Evolutionary conservation across 192 early-diverging fungal species (phyloP), one percentile per base, ranked within the genome.

Genomic region (Phlyctochytrium planicorne): DNA sequence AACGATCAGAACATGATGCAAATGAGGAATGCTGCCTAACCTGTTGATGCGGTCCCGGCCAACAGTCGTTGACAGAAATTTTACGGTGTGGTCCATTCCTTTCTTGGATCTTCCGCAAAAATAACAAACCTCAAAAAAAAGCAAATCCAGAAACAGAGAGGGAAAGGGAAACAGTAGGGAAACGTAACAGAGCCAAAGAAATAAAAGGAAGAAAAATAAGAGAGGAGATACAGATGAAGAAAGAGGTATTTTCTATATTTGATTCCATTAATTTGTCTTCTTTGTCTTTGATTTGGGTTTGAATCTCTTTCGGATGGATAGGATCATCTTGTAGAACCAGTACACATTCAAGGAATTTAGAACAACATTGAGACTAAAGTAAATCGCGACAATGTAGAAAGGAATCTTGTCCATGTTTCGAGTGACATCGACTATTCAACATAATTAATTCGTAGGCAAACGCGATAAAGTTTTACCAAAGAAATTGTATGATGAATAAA

Each of bases 401-500:
- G 76, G 76, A 31, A 82, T 63, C 31, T 60, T 34, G 52, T 79
- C 71, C n/a, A 30, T 47, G 40, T 47, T 47, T 6, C 10, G 10
- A n/a, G n/a, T n/a, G n/a, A n/a, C n/a, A n/a, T n/a, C n/a, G n/a
- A n/a, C n/a, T n/a, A n/a, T n/a, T n/a, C n/a, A n/a, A n/a, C n/a
- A 52, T 14, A 56, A 52, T 16, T 30, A 12, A 37, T 59, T 32
- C 34, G 69, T 40, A 14, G 34, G 29, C 2, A 71, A 71, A 67
- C 6, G 30, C 32, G 32, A 50, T 14, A 50, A 35, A 56, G 16
- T 74, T 78, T 62, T 76, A 87, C 83, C 31, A 59, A 75, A 87
- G 66, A 87, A 78, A 23, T 87, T 69, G 62, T 82, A 87, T 6
- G 90, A 90, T 85, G 84, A 71, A 65, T 85, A 88, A 17, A 91